phyloP scores from a whole-genome alignment of 2,329 filamentous ascomycete genomes.

The Fusarium cyanostomum region DNA sequence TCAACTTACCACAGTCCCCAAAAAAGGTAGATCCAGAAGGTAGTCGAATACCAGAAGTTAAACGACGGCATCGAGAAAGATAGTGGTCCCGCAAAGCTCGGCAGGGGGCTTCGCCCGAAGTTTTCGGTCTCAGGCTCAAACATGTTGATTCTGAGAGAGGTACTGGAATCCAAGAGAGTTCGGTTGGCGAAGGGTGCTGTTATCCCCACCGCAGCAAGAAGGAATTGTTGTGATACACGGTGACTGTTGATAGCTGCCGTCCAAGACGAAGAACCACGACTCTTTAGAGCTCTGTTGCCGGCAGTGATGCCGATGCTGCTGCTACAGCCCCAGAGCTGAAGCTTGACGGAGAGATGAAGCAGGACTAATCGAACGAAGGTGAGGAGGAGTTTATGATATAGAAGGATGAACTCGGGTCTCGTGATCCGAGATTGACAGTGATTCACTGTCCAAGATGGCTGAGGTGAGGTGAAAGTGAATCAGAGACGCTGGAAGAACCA shows the following conservation, averaged over 20 bases:
- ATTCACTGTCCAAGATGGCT: constrained; percentile 35
- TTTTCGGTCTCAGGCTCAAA: constrained; percentile 28
- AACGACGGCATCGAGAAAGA: constrained; percentile 36
- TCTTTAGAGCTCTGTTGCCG: constrained; percentile 1
- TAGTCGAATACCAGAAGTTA: constrained; percentile 54
- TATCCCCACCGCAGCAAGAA: constrained; percentile 21
- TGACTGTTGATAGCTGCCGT: constrained; percentile 12
- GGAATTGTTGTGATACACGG: constrained; percentile 23
- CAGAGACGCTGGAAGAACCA: constrained; percentile 41
- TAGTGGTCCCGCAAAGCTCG: constrained; percentile 29
- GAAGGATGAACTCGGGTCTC: constrained; percentile 22
- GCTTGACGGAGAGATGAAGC: constrained; percentile 6
- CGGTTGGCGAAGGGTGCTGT: constrained; percentile 30
- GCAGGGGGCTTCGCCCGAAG: constrained; percentile 20
- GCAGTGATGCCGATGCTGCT: constrained; percentile 2
- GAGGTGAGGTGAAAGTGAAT: constrained; percentile 35
- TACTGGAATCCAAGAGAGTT: constrained; percentile 25
- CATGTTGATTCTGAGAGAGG: constrained; percentile 31
- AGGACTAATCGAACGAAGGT: constrained; percentile 24
- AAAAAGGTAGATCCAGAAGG: constrained; percentile 59
- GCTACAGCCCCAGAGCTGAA: background rate
- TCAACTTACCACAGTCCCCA: constrained; percentile 58
- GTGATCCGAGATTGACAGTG: constrained; percentile 35
- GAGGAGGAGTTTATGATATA: constrained; percentile 20
- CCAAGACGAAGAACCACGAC: constrained; percentile 13